Evolutionary conservation across 2,329 filamentous ascomycete species (phyloP).

Genomic region (Cercospora brassicicola): DNA sequence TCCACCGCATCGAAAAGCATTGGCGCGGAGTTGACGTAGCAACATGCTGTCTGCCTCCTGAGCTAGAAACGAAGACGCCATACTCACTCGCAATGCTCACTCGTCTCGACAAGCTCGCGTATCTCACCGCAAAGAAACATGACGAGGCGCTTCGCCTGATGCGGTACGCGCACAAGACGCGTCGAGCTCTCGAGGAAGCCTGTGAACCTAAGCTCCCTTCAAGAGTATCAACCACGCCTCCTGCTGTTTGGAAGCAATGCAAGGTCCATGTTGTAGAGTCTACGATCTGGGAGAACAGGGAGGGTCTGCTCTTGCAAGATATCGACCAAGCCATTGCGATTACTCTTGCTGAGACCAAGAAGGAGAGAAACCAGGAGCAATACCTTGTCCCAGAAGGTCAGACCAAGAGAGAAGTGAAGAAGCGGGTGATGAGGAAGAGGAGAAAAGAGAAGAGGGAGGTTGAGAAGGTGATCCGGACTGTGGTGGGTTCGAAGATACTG

Average conservation of each 20-base stretch:
- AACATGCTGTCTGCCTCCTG: constrained; percentile 4
- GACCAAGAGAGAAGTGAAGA: not conserved
- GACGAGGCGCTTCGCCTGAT: not conserved
- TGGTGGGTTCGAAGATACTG: not conserved
- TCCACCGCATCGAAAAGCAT: not conserved
- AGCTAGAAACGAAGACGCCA: constrained; percentile 12
- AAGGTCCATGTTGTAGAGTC: not conserved
- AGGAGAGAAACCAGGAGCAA: not conserved
- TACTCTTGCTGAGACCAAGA: not conserved
- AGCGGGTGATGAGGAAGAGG: not conserved
- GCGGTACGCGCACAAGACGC: not conserved
- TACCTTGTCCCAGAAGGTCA: not conserved
- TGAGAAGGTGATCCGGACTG: not conserved
- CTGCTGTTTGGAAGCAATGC: not conserved
- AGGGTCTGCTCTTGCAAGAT: not conserved
- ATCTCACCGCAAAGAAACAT: not conserved
- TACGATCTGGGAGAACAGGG: not conserved
- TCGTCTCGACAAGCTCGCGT: not conserved
- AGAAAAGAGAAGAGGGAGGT: not conserved
- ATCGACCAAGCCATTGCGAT: not conserved
- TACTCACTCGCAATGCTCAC: constrained; percentile 16
- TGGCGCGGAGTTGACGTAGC: constrained; percentile 2
- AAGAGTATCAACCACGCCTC: not conserved
- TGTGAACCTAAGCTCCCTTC: not conserved
- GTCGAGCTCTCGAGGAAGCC: not conserved